phyloP scores from a whole-genome alignment of 2,329 filamentous ascomycete species.

The Neofusicoccum parvum region DNA sequence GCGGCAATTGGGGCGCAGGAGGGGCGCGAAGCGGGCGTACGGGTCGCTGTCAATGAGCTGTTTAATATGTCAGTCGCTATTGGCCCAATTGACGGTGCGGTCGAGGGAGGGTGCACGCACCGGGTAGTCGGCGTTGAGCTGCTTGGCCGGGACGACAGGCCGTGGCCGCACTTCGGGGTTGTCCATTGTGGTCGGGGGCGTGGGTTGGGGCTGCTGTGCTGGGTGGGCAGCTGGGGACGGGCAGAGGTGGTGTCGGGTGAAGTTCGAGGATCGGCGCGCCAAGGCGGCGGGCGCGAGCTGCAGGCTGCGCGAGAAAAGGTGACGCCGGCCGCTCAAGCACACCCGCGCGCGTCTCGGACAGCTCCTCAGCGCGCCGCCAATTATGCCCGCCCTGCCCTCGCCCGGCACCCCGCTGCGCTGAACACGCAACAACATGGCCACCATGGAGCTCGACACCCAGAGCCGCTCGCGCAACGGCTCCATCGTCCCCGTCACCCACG shows the following conservation, averaged over 20 bases:
- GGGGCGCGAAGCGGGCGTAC: slow-evolving; percentile 58
- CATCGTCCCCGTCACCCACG: slow-evolving; percentile 34
- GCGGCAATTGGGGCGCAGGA: slow-evolving; percentile 16
- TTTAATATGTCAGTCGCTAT: slow-evolving; percentile 30
- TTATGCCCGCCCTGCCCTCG: slow-evolving; percentile 10
- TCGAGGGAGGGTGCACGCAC: slow-evolving; percentile 58
- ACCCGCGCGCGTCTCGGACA: slow-evolving; percentile 17
- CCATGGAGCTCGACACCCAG: slow-evolving; percentile 33
- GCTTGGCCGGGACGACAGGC: slow-evolving; percentile 71
- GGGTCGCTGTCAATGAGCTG: slow-evolving; percentile 99
- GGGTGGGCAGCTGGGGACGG: slow-evolving; percentile 2
- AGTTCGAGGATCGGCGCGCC: slow-evolving; percentile 7
- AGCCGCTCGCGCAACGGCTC: slow-evolving; percentile 24
- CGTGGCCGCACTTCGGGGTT: slow-evolving; percentile 28
- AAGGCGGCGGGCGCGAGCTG: slow-evolving; percentile 13
- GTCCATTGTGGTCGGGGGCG: slow-evolving; percentile 11
- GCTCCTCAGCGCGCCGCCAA: slow-evolving; percentile 19
- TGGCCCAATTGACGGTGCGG: slow-evolving; percentile 29
- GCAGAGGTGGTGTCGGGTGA: slow-evolving; percentile 14
- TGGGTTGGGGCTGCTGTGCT: not conserved
- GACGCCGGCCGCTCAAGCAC: not conserved
- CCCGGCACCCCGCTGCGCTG: slow-evolving; percentile 7
- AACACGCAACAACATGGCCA: slow-evolving; percentile 14
- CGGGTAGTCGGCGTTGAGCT: slow-evolving; percentile 79
- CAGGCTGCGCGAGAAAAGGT: slow-evolving; percentile 16